These are phyloP conservation scores for Ascocoryne sarcoides DNA, from an alignment of 2,329 filamentous ascomycete species.

Conservation along the genomic window DNA sequence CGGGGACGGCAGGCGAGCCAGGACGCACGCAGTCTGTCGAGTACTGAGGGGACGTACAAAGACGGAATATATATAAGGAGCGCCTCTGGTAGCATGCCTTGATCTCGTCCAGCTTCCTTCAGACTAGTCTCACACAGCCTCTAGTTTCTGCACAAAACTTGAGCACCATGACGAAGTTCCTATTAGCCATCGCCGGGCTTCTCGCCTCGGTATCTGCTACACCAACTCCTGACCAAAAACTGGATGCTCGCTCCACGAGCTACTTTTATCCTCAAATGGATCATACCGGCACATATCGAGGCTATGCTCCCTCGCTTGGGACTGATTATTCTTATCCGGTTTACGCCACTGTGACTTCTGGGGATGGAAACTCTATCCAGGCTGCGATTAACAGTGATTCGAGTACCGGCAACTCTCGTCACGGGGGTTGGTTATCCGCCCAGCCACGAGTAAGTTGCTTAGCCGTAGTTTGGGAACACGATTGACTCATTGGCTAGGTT, in stretches of 20 bases:
- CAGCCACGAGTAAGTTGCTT: conserved; percentile 4
- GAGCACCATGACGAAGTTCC: not conserved
- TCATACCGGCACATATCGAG: conserved; percentile 5
- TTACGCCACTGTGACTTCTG: conserved; percentile 1
- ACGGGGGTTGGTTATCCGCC: conserved; percentile 1
- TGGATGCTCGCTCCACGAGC: not conserved
- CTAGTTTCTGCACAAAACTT: not conserved
- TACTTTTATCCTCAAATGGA: conserved; percentile 7
- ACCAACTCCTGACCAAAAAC: not conserved
- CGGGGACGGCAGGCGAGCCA: too few species aligned
- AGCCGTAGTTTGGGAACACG: not conserved
- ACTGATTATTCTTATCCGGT: conserved; percentile 5
- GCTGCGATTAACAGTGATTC: conserved; percentile 3
- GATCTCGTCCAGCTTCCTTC: too few species aligned
- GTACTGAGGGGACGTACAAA: too few species aligned
- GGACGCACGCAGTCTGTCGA: too few species aligned
- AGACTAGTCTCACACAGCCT: not conserved
- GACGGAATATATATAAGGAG: too few species aligned
- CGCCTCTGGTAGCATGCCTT: too few species aligned
- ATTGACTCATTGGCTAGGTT: not conserved
- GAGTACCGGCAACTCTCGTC: not conserved
- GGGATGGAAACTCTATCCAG: conserved; percentile 3
- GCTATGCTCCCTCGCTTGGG: conserved; percentile 3
- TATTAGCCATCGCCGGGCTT: not conserved
- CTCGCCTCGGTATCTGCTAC: not conserved